Percentiles rank a stretch among this genome's conserved stretches.
Evolutionary conservation across 495 filamentous ascomycete genomes (phyloP).

Genomic region (Aspergillus diversus): DNA sequence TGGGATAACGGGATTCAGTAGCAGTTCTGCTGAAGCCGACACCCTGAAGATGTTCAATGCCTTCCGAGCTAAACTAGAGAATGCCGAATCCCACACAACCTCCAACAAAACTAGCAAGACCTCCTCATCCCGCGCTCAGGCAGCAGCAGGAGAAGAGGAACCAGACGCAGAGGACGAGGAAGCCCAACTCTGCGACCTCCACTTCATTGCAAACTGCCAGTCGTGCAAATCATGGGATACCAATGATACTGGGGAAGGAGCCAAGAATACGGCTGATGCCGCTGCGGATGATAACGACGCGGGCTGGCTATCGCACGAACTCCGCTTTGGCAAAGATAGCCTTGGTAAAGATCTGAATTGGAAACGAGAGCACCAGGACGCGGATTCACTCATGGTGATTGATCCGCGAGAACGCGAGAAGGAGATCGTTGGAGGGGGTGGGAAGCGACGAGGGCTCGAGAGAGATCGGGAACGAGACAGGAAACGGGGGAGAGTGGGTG

Average conservation of each 20-base stretch:
- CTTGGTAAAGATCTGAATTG: conserved; percentile 90
- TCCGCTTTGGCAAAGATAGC: conserved; percentile 87
- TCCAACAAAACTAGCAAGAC: conserved; percentile 24
- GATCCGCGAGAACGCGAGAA: conserved; percentile 86
- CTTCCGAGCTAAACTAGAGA: conserved; percentile 78
- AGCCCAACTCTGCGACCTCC: conserved; percentile 77
- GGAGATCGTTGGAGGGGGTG: conserved; percentile 51
- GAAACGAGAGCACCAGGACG: conserved; percentile 83
- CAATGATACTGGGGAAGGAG: conserved; percentile 26
- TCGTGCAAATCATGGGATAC: conserved; percentile 79
- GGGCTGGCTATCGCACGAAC: conserved; percentile 67
- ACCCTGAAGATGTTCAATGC: conserved; percentile 70
- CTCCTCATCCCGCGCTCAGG: conserved; percentile 17
- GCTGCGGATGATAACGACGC: conserved; percentile 64
- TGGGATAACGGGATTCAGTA: conserved; percentile 31
- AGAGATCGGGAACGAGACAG: conserved; percentile 47
- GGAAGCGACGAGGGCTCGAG: conserved; percentile 29
- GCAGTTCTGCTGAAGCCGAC: conserved; percentile 58
- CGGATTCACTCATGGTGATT: conserved; percentile 90
- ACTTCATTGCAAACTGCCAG: conserved; percentile 92
- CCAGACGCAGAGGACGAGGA: conserved; percentile 60
- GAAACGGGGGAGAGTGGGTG: conserved; percentile 38
- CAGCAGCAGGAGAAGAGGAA: conserved; percentile 38
- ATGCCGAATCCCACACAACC: conserved; percentile 42
- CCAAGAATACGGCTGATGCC: conserved; percentile 22